Base-by-base conservation (phyloP, 768 basidiomycete species). In the Gloeostereum incarnatum region DNA sequence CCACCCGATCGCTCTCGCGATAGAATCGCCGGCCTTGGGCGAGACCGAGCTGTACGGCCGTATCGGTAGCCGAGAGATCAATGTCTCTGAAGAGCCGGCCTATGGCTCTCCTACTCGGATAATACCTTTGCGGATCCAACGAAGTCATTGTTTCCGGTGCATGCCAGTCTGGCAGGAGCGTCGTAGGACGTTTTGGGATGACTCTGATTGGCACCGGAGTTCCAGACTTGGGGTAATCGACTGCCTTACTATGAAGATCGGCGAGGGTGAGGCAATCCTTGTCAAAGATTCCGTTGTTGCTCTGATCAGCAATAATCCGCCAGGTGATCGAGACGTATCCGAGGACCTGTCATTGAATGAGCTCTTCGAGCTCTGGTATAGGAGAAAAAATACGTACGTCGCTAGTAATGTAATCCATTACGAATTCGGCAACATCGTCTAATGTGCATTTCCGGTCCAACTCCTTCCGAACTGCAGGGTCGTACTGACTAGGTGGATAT, bases 151-250 rank as follows among this genome's bases (percentile, higher is more conserved):
- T 77, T 54, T 83, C 80, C 13, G 75, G 78, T 2, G 76, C 78
- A 49, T 67, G 62, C 78, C 80, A 82, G 51, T 83, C 80, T 6
- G 80, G 81, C 45, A 55, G 68, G 41, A 26, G 19, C 1, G 39
- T 38, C 32, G 47, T 49, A 14, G 60, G 58, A n/a, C 63, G 54
- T 47, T 53, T 68, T 2, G 81, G 75, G 20, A 80, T 66, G 11
- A 27, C 43, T 1, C 39, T 24, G 16, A 56, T 52, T 5, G 58
- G 50, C 10, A 74, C 69, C 18, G 71, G 65, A 25, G 58, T 53
- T 13, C 73, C 73, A 17, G 68, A 73, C 54, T 80, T 80, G 0
- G 76, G 74, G 46, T 74, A 83, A 51, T 82, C 79, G 1, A 81
- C 78, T 0, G 81, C 81, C 38, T 73, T 58, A 24, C 73, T 78